Percentiles rank a stretch among this genome's conserved stretches.
Evolutionary conservation across 1,284 basidiomycete species (phyloP).

Genomic region (Apiotrichum brassicae): DNA sequence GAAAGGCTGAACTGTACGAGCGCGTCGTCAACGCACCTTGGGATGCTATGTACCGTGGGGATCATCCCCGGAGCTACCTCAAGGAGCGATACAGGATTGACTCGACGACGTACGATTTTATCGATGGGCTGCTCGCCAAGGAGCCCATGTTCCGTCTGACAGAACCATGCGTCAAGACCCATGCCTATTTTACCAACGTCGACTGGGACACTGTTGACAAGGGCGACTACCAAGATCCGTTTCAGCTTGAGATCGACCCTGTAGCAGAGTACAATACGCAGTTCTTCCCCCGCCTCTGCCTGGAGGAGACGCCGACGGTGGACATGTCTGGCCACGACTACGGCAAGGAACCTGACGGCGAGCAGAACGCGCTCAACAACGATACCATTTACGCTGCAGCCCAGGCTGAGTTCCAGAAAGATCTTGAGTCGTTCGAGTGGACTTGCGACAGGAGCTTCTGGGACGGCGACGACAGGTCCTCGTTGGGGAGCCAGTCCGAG

Average conservation of each 20-base stretch:
- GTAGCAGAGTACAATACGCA: conserved; percentile 90
- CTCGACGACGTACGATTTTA: conserved; percentile 87
- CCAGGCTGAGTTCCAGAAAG: conserved; percentile 23
- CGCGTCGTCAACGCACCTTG: conserved; percentile 30
- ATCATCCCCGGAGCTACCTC: conserved; percentile 10
- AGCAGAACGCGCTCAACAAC: conserved; percentile 30
- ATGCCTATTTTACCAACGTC: conserved; percentile 94
- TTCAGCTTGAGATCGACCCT: conserved; percentile 89
- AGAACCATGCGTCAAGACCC: conserved; percentile 76
- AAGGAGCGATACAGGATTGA: conserved; percentile 57
- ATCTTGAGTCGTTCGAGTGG: conserved; percentile 37
- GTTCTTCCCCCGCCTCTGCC: conserved; percentile 95
- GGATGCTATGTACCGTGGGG: conserved; percentile 30
- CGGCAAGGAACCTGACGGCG: conserved; percentile 12
- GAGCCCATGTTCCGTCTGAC: conserved; percentile 84
- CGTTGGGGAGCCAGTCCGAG: background rate
- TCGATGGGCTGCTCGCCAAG: conserved; percentile 85
- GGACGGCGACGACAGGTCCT: background rate
- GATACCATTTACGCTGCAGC: conserved; percentile 30
- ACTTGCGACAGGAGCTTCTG: conserved; percentile 5
- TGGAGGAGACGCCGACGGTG: conserved; percentile 76
- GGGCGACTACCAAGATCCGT: conserved; percentile 61
- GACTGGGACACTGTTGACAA: conserved; percentile 33
- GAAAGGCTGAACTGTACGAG: conserved; percentile 16
- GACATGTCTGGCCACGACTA: conserved; percentile 38